A percentile compares a stretch with the other conserved stretches of the same genome.
phyloP scores from a whole-genome alignment of 192 early-diverging fungal species.

The Umbelopsis sp. region DNA sequence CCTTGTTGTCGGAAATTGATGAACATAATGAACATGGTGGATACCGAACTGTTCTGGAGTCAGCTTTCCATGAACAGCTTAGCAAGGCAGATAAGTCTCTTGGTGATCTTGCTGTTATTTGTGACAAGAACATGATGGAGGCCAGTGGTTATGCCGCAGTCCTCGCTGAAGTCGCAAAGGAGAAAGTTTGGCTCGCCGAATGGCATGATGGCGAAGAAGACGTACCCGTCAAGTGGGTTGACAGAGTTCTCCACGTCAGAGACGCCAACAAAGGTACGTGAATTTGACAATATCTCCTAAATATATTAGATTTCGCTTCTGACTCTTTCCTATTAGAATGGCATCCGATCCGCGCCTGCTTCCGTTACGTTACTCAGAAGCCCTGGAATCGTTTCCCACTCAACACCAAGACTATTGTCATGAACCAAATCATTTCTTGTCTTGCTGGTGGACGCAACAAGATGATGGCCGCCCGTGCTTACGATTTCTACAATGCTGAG shows the following conservation, averaged over 20 bases:
- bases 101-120: constrained; percentile 84
- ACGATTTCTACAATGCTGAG: constrained; percentile 85
- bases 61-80: constrained; percentile 76
- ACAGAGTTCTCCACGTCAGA: constrained; percentile 73
- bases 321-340: constrained; percentile 50
- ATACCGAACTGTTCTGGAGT: constrained; percentile 79
- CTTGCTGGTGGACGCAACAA: constrained; percentile 89
- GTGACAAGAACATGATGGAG: constrained; percentile 90
- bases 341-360: constrained; percentile 87
- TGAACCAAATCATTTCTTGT: constrained; percentile 84
- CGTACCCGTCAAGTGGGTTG: constrained; percentile 75
- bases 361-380: constrained; percentile 87
- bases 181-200: constrained; percentile 80
- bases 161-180: constrained; percentile 74
- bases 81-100: constrained; percentile 56
- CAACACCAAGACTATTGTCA: constrained; percentile 71
- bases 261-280: constrained; percentile 57
- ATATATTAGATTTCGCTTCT: neutral
- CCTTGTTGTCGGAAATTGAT: constrained; percentile 75
- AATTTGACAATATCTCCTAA: neutral
- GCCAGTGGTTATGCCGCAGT: constrained; percentile 81
- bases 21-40: constrained; percentile 76
- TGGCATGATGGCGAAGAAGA: constrained; percentile 73
- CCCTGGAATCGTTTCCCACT: constrained; percentile 88
- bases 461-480: constrained; percentile 87